Percentiles rank a stretch among this genome's conserved stretches.
Evolutionary conservation across 306 rosid genomes (phyloP).

Genomic region (barrel medic (Medicago truncatula)): DNA sequence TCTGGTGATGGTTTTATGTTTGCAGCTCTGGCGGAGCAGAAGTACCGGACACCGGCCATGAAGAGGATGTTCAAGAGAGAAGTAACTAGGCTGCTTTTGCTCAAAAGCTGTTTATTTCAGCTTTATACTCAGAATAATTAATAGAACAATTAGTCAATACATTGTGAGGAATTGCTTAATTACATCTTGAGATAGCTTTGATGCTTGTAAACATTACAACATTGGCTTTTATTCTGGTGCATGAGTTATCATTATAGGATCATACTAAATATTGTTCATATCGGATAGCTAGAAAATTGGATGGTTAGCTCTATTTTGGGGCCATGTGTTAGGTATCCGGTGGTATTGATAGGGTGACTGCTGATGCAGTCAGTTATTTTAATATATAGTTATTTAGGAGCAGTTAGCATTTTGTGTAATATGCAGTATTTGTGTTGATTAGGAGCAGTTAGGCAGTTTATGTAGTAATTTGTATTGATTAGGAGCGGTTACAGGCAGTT

Average conservation of each 20-base stretch:
- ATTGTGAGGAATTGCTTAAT: no score
- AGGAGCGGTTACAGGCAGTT: no score
- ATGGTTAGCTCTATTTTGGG: slow-evolving; percentile 29
- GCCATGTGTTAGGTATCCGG: no score
- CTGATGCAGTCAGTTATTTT: no score
- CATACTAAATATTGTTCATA: background rate
- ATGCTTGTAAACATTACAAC: slow-evolving; percentile 6
- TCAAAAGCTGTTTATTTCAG: slow-evolving; percentile 65
- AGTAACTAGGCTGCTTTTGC: slow-evolving; percentile 61
- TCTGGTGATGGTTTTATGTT: slow-evolving; percentile 28
- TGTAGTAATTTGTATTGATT: no score
- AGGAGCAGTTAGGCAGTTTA: no score
- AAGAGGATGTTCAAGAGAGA: slow-evolving; percentile 59
- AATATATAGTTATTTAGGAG: no score
- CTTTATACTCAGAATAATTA: slow-evolving; percentile 48
- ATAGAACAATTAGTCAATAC: slow-evolving; percentile 20
- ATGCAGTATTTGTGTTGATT: no score
- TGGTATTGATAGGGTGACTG: no score
- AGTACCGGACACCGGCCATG: slow-evolving; percentile 40
- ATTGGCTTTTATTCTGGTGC: slow-evolving; percentile 38
- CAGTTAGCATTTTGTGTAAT: no score
- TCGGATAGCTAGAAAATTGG: slow-evolving; percentile 9
- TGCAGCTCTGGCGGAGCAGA: slow-evolving; percentile 52
- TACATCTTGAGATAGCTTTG: slow-evolving; percentile 6
- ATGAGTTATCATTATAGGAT: slow-evolving; percentile 17